These are phyloP conservation scores for Saccharomycopsis selenospora DNA, from an alignment of 805 yeast species.

Conservation along the genomic window DNA sequence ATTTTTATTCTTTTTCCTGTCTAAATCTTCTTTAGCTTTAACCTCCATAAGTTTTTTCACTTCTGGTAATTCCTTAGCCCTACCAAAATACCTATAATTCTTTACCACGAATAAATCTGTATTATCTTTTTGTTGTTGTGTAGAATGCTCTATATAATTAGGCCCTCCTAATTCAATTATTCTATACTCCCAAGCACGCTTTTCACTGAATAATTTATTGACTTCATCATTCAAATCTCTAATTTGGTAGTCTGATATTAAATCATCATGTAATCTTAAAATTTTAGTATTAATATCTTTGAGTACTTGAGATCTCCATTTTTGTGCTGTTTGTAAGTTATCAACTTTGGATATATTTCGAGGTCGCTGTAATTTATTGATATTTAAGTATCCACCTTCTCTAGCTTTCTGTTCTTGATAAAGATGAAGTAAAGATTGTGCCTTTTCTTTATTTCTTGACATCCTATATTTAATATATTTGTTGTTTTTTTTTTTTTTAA, in stretches of 20 bases:
- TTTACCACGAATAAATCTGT: constrained; percentile 29
- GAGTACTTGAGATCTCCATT: constrained; percentile 56
- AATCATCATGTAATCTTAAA: constrained; percentile 55
- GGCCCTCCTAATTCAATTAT: constrained; percentile 69
- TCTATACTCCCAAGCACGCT: constrained; percentile 71
- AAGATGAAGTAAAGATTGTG: constrained; percentile 62
- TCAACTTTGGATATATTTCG: constrained; percentile 45
- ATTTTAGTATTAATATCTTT: constrained; percentile 57
- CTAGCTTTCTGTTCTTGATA: constrained; percentile 56
- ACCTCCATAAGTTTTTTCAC: constrained; percentile 43
- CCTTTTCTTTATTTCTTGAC: constrained; percentile 74
- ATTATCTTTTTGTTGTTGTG: constrained; percentile 21
- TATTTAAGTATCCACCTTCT: constrained; percentile 51
- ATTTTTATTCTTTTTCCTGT: constrained; percentile 22
- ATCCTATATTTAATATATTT: constrained; percentile 29
- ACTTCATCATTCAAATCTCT: constrained; percentile 69
- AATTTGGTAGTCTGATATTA: constrained; percentile 51
- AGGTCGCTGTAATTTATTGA: constrained; percentile 54
- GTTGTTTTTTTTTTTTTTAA: no score
- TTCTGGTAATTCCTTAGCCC: constrained; percentile 76
- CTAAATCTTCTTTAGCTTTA: constrained; percentile 25
- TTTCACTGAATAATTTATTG: constrained; percentile 60
- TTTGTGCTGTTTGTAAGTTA: constrained; percentile 56
- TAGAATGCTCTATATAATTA: constrained; percentile 38
- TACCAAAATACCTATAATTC: constrained; percentile 72